These are phyloP conservation scores for Fusarium dlaminii DNA, from an alignment of 2,329 filamentous ascomycete genomes.

Conservation along the genomic window DNA sequence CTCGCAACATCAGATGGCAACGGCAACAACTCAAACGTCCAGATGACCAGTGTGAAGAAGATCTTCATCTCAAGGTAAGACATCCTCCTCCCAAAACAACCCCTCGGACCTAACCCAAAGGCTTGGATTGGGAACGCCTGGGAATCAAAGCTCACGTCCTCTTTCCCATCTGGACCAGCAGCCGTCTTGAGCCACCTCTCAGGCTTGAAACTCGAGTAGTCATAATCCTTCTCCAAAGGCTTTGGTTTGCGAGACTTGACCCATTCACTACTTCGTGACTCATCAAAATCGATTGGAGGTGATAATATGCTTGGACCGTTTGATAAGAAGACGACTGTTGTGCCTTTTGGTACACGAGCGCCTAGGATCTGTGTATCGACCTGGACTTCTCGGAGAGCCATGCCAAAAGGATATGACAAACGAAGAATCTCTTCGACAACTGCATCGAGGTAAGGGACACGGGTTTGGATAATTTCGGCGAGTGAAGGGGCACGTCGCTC, in stretches of 20 bases:
- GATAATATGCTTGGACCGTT: conserved; percentile 11
- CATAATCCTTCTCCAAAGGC: neutral
- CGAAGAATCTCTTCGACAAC: conserved; percentile 23
- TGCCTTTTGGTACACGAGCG: conserved; percentile 21
- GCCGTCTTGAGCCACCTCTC: conserved; percentile 22
- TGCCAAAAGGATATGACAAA: conserved; percentile 7
- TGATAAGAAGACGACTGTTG: conserved; percentile 15
- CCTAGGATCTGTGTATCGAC: conserved; percentile 22
- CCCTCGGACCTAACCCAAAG: conserved; percentile 49
- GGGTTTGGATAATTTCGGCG: conserved; percentile 12
- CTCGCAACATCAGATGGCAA: neutral
- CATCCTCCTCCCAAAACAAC: conserved; percentile 49
- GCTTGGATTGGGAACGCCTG: conserved; percentile 45
- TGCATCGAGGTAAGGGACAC: conserved; percentile 19
- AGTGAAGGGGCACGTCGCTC: conserved; percentile 10
- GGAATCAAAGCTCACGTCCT: conserved; percentile 39
- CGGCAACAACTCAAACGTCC: conserved; percentile 39
- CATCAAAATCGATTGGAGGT: conserved; percentile 5
- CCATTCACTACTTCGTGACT: conserved; percentile 12
- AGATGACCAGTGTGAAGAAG: conserved; percentile 41
- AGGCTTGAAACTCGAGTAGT: conserved; percentile 9
- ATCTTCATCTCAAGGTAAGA: conserved; percentile 45
- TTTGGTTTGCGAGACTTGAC: neutral
- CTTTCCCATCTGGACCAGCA: neutral
- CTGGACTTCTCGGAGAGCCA: conserved; percentile 7